Evolutionary conservation across 768 basidiomycete species (phyloP).

Genomic region (Tricholoma sp.): DNA sequence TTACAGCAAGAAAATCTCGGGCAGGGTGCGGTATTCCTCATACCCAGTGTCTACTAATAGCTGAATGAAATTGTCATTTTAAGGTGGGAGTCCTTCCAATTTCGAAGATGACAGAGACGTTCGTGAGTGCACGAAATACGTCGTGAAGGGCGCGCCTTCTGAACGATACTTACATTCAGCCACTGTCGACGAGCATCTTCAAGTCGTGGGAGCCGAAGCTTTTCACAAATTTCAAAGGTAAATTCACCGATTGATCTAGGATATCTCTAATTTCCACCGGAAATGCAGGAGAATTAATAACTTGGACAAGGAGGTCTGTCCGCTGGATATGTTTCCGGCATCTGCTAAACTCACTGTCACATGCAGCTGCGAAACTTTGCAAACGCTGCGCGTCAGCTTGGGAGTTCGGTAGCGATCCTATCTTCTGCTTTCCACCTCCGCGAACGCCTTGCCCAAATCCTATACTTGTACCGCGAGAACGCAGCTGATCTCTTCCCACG

Average conservation of each 20-base stretch:
- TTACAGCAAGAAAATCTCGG: constrained; percentile 29
- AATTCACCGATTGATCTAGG: constrained; percentile 7
- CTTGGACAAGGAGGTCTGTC: constrained; percentile 57
- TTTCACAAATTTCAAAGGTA: constrained; percentile 64
- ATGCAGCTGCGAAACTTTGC: constrained; percentile 69
- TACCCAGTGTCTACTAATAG: not conserved
- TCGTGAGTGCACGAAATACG: constrained; percentile 40
- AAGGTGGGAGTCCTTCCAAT: constrained; percentile 37
- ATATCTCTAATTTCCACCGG: constrained; percentile 4
- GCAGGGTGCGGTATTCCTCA: constrained; percentile 21
- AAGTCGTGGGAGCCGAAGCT: constrained; percentile 58
- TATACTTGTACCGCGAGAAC: constrained; percentile 70
- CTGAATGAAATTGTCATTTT: not conserved
- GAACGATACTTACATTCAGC: constrained; percentile 27
- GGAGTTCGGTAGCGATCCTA: constrained; percentile 72
- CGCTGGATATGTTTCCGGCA: not conserved
- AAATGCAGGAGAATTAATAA: constrained; percentile 47
- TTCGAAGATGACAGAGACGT: constrained; percentile 64
- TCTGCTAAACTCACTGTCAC: constrained; percentile 1
- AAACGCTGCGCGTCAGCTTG: constrained; percentile 71
- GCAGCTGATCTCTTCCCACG: constrained; percentile 73
- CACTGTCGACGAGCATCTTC: constrained; percentile 65
- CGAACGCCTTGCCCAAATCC: constrained; percentile 60
- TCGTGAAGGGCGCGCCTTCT: not conserved
- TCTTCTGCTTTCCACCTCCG: constrained; percentile 71